Base-by-base conservation (phyloP, 768 basidiomycete species). In the Agrocybe pediades region DNA sequence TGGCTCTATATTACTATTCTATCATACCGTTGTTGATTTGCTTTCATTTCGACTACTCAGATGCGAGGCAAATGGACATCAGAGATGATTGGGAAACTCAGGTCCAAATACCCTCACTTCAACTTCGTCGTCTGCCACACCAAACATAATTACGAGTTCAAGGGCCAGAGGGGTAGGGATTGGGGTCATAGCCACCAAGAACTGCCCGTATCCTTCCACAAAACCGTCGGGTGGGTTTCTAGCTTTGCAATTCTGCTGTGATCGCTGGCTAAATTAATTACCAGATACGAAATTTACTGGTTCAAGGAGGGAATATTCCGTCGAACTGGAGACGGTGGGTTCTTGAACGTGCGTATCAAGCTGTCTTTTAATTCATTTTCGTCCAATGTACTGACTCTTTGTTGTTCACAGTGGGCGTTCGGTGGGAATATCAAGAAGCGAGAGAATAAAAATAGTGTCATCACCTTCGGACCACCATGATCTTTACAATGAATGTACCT, bases 181-280 rank as follows among this genome's bases (percentile, higher is more conserved):
- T 67, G 64, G 64, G 62, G 47, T 44, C 65, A 67, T 41, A 46
- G 51, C n/a, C 65, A 66, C 42, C 58, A 64, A 44, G 65, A 67
- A 40, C 58, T 67, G 47, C 54, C 56, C n/a, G 52, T 60, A 45
- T 53, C 42, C n/a, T 25, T 63, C 15, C 49, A 49, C 7, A 52
- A 52, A 21, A 67, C 62, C 7, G 36, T 64, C 23, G 61, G 62
- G 57, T 60, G 16, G n/a, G n/a, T n/a, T n/a, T n/a, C n/a, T n/a
- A 6, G 36, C 9, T 20, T 39, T 39, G 33, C 33, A 4, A 15
- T 6, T 49, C n/a, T n/a, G n/a, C n/a, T n/a, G n/a, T n/a, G n/a
- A n/a, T n/a, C n/a, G n/a, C n/a, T n/a, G n/a, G n/a, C n/a, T n/a
- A n/a, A n/a, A n/a, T n/a, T n/a, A n/a, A n/a, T n/a, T n/a, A n/a